phyloP scores from a whole-genome alignment of 2,329 filamentous ascomycete genomes.

The Pseudocercospora eumusae region DNA sequence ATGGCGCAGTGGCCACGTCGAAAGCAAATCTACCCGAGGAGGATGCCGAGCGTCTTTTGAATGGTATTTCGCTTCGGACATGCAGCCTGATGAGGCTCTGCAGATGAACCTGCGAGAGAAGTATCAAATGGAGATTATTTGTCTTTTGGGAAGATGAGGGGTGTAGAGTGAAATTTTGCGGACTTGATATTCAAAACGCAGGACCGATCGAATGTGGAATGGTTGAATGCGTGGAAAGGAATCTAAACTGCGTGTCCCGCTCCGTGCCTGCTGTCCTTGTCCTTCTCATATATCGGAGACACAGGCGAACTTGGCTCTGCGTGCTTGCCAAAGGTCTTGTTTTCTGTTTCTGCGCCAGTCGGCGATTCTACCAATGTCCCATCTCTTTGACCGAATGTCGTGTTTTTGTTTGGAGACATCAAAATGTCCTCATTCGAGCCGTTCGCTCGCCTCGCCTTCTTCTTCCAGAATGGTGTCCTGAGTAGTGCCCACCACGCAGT shows the following conservation, averaged over 20 bases:
- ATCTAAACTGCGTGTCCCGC: neutral
- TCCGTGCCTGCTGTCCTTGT: neutral
- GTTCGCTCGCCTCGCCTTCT: conserved; percentile 7
- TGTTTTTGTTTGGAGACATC: conserved; percentile 4
- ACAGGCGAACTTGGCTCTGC: neutral
- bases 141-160: neutral
- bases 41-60: neutral
- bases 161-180: neutral
- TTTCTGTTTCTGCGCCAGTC: neutral
- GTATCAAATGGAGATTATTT: neutral
- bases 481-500: conserved; percentile 28
- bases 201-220: neutral
- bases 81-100: conserved; percentile 14
- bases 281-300: neutral
- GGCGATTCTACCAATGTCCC: neutral
- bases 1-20: conserved; percentile 8
- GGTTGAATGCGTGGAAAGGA: neutral
- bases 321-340: neutral
- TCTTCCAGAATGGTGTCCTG: conserved; percentile 16
- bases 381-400: neutral
- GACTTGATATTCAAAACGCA: neutral
- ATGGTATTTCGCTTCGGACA: conserved; percentile 11
- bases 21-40: neutral
- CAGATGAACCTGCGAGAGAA: neutral
- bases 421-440: neutral